These are phyloP conservation scores for Malassezia brasiliensis DNA, from an alignment of 1,284 basidiomycete genomes.

Conservation along the genomic window DNA sequence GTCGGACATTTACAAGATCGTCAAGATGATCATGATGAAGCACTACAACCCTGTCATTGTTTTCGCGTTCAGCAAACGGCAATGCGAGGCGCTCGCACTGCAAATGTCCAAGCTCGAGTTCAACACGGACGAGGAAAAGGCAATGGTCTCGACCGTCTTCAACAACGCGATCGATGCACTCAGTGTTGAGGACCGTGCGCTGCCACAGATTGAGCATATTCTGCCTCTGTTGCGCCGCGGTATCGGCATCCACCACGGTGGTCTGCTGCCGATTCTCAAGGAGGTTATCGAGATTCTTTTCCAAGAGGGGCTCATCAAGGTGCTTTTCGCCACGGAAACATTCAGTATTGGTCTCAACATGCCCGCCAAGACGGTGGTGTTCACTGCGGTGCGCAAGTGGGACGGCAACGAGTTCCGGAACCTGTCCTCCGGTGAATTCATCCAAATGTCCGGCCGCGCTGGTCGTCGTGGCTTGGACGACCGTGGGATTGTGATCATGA, in stretches of 20 bases:
- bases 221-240: conserved; percentile 87
- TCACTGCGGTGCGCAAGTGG: conserved; percentile 88
- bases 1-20: conserved; percentile 94
- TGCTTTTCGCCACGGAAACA: conserved; percentile 95
- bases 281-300: conserved; percentile 99
- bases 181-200: conserved; percentile 71
- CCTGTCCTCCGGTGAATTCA: conserved; percentile 52
- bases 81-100: conserved; percentile 87
- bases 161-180: conserved; percentile 87
- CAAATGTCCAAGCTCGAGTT: conserved; percentile 91
- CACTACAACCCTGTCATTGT: conserved; percentile 98
- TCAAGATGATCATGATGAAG: conserved; percentile 97
- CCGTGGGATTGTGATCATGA: conserved; percentile 99
- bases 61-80: conserved; percentile 95
- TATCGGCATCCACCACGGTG: conserved; percentile 97
- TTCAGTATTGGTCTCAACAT: conserved; percentile 99
- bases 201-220: conserved; percentile 90
- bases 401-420: conserved; percentile 91
- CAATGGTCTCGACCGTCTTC: conserved; percentile 79
- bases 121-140: conserved; percentile 86
- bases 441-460: conserved; percentile 90
- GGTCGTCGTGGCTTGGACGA: conserved; percentile 94
- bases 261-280: conserved; percentile 90
- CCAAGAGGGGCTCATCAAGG: conserved; percentile 98
- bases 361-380: conserved; percentile 99